A percentile compares a stretch with the other conserved stretches of the same genome.
Evolutionary conservation across 768 basidiomycete genomes (phyloP).

Genomic region (Phlegmacium glaucopus): DNA sequence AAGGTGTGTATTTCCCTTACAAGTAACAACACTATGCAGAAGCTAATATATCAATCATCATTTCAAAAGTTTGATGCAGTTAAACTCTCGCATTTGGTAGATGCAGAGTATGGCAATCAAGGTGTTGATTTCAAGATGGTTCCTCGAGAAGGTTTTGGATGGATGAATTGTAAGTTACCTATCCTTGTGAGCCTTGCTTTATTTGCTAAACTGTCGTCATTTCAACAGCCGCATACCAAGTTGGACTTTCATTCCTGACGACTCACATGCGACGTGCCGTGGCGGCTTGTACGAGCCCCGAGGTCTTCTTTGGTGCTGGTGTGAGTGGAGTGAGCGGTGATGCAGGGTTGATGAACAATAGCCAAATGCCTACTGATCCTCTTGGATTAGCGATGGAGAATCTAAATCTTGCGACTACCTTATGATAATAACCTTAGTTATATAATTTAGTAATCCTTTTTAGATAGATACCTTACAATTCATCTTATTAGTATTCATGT

Average conservation of each 20-base stretch:
- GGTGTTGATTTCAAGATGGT: slow-evolving; percentile 98
- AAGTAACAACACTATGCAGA: not conserved
- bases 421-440: no score
- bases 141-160: slow-evolving; percentile 96
- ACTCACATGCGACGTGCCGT: slow-evolving; percentile 95
- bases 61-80: slow-evolving; percentile 84
- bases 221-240: slow-evolving; percentile 83
- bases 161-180: slow-evolving; percentile 82
- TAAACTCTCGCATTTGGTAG: slow-evolving; percentile 90
- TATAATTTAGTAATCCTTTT: no score
- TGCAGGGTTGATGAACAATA: slow-evolving; percentile 31
- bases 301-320: slow-evolving; percentile 74
- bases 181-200: not conserved
- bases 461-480: no score
- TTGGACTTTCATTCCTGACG: slow-evolving; percentile 92
- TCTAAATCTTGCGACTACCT: slow-evolving; percentile 30
- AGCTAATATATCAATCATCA: slow-evolving; percentile 7
- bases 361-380: slow-evolving; percentile 46
- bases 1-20: slow-evolving; percentile 51
- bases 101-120: slow-evolving; percentile 96
- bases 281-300: slow-evolving; percentile 90
- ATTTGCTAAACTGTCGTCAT: slow-evolving; percentile 2
- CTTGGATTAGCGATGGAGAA: slow-evolving; percentile 64
- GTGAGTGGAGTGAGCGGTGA: slow-evolving; percentile 32
- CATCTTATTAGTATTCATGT: not conserved